Evolutionary conservation across 2,329 filamentous ascomycete species (phyloP).

Genomic region (Cladosporium velox): DNA sequence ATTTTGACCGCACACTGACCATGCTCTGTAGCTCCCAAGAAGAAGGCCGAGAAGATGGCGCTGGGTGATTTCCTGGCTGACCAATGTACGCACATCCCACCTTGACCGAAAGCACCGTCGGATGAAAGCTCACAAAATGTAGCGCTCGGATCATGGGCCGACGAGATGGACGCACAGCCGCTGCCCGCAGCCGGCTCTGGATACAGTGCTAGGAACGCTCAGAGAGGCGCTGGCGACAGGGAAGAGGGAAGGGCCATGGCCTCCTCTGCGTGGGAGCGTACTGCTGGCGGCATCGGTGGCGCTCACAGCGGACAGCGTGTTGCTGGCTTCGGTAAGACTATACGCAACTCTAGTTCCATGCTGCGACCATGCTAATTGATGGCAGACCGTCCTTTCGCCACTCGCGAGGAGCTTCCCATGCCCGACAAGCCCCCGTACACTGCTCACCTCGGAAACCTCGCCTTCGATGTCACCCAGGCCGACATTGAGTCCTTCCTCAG

Average conservation of each 20-base stretch:
- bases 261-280: conserved; percentile 35
- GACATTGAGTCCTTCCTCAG: conserved; percentile 84
- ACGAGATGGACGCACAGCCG: conserved; percentile 77
- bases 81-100: conserved; percentile 61
- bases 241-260: conserved; percentile 48
- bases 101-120: background rate
- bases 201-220: conserved; percentile 25
- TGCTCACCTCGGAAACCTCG: conserved; percentile 93
- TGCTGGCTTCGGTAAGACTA: conserved; percentile 18
- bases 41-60: conserved; percentile 95
- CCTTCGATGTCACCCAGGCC: conserved; percentile 85
- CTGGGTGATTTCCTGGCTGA: conserved; percentile 94
- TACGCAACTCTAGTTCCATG: conserved; percentile 16
- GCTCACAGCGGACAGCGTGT: conserved; percentile 21
- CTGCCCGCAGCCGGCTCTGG: conserved; percentile 33
- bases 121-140: conserved; percentile 28
- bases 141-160: conserved; percentile 92
- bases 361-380: background rate
- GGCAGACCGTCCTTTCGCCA: conserved; percentile 40
- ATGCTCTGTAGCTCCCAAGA: conserved; percentile 61
- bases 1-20: conserved; percentile 27
- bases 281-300: conserved; percentile 35
- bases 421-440: conserved; percentile 93
- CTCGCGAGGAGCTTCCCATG: conserved; percentile 77
- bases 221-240: conserved; percentile 30